These are phyloP conservation scores for Daldinia vernicosa DNA, from an alignment of 495 filamentous ascomycete species.

Conservation along the genomic window DNA sequence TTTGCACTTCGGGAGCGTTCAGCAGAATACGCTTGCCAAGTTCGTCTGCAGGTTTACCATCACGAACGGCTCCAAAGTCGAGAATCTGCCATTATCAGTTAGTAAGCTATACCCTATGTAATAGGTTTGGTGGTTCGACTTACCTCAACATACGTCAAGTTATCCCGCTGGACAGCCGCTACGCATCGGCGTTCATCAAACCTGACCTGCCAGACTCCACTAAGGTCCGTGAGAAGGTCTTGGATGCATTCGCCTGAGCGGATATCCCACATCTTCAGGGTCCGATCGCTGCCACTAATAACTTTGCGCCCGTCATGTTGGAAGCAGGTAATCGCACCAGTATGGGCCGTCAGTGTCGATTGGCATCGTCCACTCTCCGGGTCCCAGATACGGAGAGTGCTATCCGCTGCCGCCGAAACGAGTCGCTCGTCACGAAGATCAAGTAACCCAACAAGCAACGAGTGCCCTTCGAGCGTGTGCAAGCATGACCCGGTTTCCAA, in stretches of 20 bases:
- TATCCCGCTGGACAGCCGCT: constrained; percentile 92
- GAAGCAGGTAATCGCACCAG: constrained; percentile 98
- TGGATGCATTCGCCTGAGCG: constrained; percentile 89
- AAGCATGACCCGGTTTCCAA: constrained; percentile 86
- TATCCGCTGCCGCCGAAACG: constrained; percentile 95
- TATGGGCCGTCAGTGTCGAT: constrained; percentile 88
- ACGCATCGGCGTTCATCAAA: constrained; percentile 97
- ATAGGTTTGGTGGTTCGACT: constrained; percentile 41
- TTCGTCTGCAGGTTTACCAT: constrained; percentile 76
- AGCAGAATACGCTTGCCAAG: constrained; percentile 84
- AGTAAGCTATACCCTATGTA: not conserved
- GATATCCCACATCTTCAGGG: constrained; percentile 99
- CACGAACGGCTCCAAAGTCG: constrained; percentile 89
- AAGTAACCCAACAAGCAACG: constrained; percentile 90
- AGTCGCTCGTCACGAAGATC: constrained; percentile 87
- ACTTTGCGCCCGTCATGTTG: constrained; percentile 98
- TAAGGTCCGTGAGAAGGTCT: constrained; percentile 94
- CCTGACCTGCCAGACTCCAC: constrained; percentile 97
- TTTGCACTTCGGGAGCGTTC: constrained; percentile 65
- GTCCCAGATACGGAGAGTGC: constrained; percentile 96
- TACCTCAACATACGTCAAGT: constrained; percentile 95
- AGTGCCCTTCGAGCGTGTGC: constrained; percentile 92
- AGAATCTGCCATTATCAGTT: constrained; percentile 67
- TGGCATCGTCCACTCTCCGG: constrained; percentile 92
- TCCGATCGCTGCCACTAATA: constrained; percentile 93